phyloP scores from a whole-genome alignment of 208 protist species.

The Herpetomonas samuelpessoai region DNA sequence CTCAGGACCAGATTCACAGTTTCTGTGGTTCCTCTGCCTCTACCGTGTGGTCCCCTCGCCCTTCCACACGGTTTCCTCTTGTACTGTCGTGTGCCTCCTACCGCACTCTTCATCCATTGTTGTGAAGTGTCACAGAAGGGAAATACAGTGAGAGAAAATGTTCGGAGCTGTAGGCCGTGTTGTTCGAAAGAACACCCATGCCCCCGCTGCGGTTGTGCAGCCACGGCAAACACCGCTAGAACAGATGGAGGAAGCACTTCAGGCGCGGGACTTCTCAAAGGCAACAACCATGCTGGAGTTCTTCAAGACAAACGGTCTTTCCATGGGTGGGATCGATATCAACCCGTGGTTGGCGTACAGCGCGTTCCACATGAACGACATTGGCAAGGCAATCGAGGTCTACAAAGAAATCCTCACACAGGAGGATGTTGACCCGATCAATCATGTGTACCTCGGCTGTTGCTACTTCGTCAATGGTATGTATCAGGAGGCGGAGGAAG shows the following conservation, averaged over 20 bases:
- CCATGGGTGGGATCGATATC: slow-evolving; percentile 70
- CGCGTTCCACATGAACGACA: slow-evolving; percentile 94
- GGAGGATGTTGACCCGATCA: slow-evolving; percentile 57
- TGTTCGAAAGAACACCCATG: slow-evolving; percentile 49
- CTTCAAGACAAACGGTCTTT: slow-evolving; percentile 77
- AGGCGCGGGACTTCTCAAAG: slow-evolving; percentile 86
- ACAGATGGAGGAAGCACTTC: slow-evolving; percentile 87
- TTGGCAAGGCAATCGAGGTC: slow-evolving; percentile 88
- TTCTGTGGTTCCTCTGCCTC: no score
- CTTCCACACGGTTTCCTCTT: no score
- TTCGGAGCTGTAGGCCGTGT: slow-evolving; percentile 71
- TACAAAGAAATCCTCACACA: slow-evolving; percentile 81
- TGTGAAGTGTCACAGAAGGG: no score
- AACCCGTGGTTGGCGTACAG: slow-evolving; percentile 94
- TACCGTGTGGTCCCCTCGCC: no score
- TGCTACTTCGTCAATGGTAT: slow-evolving; percentile 81
- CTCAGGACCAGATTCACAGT: no score
- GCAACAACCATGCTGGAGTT: slow-evolving; percentile 89
- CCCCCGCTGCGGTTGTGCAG: slow-evolving; percentile 24
- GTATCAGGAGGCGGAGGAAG: slow-evolving; percentile 91
- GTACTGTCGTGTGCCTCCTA: no score
- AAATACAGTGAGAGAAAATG: no score
- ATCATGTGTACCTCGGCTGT: slow-evolving; percentile 81
- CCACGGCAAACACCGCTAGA: slow-evolving; percentile 54
- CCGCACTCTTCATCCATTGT: no score